Evolutionary conservation across 2,329 filamentous ascomycete species (phyloP).

Genomic region (Xylaria sp.): DNA sequence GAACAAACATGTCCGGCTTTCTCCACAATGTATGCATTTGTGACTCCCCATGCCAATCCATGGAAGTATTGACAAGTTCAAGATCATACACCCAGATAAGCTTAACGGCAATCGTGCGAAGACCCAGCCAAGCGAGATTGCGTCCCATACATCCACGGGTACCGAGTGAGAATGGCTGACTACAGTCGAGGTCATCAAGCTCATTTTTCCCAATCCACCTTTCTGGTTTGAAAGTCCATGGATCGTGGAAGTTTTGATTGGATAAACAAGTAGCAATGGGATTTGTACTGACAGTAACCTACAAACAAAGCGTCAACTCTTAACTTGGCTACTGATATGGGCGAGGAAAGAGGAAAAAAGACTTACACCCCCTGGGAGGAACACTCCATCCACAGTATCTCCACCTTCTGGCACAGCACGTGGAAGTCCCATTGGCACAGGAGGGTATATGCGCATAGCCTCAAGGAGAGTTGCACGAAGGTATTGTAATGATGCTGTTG

Average conservation of each 20-base stretch:
- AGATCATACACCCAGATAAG: constrained; percentile 24
- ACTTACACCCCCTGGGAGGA: too few relatives aligned
- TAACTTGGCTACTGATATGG: too few relatives aligned
- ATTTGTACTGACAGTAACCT: constrained; percentile 2
- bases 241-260: constrained; percentile 23
- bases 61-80: neutral
- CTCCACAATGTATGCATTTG: constrained; percentile 14
- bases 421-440: too few relatives aligned
- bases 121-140: constrained; percentile 21
- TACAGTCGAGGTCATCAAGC: constrained; percentile 17
- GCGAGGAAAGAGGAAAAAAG: too few relatives aligned
- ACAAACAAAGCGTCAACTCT: neutral
- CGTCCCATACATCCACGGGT: constrained; percentile 29
- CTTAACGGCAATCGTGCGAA: constrained; percentile 11
- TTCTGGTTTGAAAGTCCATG: constrained; percentile 31
- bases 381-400: too few relatives aligned
- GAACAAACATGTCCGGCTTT: constrained; percentile 18
- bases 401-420: too few relatives aligned
- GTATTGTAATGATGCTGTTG: too few relatives aligned
- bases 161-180: constrained; percentile 37
- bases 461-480: too few relatives aligned
- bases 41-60: constrained; percentile 19
- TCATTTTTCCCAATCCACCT: constrained; percentile 27
- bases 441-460: too few relatives aligned
- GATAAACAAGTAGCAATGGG: neutral